phyloP scores from a whole-genome alignment of 2,329 filamentous ascomycete species.

The Leptographium procerum region DNA sequence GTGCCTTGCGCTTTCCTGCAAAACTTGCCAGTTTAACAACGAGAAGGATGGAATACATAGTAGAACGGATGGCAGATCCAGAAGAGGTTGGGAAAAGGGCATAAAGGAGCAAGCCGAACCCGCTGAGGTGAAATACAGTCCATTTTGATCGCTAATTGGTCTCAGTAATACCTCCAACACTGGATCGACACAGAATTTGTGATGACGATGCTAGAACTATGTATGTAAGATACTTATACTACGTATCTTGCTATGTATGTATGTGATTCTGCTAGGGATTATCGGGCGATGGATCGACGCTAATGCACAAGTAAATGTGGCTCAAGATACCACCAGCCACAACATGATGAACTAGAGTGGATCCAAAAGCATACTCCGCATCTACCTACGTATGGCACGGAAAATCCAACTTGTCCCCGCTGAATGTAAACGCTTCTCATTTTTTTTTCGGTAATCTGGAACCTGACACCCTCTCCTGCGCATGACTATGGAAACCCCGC shows the following conservation, averaged over 20 bases:
- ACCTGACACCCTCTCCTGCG: neutral
- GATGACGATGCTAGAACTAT: too few relatives aligned
- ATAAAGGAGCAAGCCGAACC: neutral
- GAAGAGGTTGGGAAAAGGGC: neutral
- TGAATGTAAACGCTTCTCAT: neutral
- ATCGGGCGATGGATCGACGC: slow-evolving; percentile 12
- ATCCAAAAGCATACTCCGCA: too few relatives aligned
- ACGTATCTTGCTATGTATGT: too few relatives aligned
- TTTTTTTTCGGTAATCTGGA: neutral
- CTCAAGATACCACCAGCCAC: slow-evolving; percentile 4
- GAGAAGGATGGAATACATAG: neutral
- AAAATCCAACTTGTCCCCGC: neutral
- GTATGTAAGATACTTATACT: too few relatives aligned
- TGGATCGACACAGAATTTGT: slow-evolving; percentile 11
- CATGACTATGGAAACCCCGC: slow-evolving; percentile 13
- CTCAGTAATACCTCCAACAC: slow-evolving; percentile 1
- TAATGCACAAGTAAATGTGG: slow-evolving; percentile 13
- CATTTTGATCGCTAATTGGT: slow-evolving; percentile 9
- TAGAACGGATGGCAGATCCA: neutral
- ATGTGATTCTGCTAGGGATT: too few relatives aligned
- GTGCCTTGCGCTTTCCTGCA: neutral
- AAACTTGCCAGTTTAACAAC: neutral
- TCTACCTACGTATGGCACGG: too few relatives aligned
- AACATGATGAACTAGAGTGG: slow-evolving; percentile 3
- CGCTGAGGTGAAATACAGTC: neutral